These are phyloP conservation scores for Epichloe amarillans DNA, from an alignment of 2,329 filamentous ascomycete genomes.

Conservation along the genomic window DNA sequence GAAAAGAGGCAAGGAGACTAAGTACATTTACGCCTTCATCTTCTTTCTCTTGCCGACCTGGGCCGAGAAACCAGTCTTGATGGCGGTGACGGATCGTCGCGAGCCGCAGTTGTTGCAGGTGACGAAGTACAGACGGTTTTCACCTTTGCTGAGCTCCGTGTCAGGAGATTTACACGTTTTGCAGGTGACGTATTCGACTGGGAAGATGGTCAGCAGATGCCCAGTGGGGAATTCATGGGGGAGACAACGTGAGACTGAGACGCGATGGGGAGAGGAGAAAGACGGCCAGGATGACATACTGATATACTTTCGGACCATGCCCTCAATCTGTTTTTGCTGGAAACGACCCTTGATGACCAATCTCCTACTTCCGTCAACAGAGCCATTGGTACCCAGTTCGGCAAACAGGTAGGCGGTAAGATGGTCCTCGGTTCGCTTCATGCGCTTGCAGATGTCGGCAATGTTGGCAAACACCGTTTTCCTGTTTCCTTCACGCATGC, in stretches of 20 bases:
- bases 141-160: slow-evolving; percentile 94
- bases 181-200: slow-evolving; percentile 95
- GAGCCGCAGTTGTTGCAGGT: slow-evolving; percentile 79
- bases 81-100: slow-evolving; percentile 81
- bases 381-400: slow-evolving; percentile 93
- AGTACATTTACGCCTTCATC: slow-evolving; percentile 57
- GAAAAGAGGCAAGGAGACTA: background rate
- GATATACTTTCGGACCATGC: slow-evolving; percentile 89
- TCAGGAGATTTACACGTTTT: slow-evolving; percentile 94
- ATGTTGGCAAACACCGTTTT: slow-evolving; percentile 99
- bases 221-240: background rate
- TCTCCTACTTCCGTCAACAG: slow-evolving; percentile 81
- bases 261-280: background rate
- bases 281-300: slow-evolving; percentile 38
- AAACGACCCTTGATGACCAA: slow-evolving; percentile 99
- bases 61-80: slow-evolving; percentile 99
- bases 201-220: background rate
- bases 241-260: background rate
- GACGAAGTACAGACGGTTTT: slow-evolving; percentile 98
- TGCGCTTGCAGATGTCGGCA: slow-evolving; percentile 94
- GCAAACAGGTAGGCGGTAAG: slow-evolving; percentile 95
- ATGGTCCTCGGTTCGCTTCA: slow-evolving; percentile 98
- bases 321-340: slow-evolving; percentile 99
- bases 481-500: slow-evolving; percentile 98
- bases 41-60: slow-evolving; percentile 98